These are phyloP conservation scores for Phytophthora sojae DNA, from an alignment of 352 stramenopile species.

Conservation along the genomic window DNA sequence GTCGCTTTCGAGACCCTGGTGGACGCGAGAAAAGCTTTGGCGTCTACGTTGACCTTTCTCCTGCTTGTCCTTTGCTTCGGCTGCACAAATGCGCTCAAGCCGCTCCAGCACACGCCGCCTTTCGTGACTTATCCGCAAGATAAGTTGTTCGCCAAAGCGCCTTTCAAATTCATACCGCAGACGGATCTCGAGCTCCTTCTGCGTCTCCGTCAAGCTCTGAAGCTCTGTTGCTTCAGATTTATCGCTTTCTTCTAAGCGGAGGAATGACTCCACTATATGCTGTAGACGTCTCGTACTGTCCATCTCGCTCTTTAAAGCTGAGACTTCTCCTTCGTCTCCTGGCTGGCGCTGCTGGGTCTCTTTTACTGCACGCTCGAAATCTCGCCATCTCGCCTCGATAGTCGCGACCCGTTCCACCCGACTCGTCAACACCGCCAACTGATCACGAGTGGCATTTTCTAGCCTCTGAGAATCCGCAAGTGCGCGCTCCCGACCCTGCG, in stretches of 20 bases:
- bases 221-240: background rate
- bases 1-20: constrained; percentile 17
- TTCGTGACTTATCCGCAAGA: constrained; percentile 63
- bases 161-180: constrained; percentile 61
- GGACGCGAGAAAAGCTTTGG: constrained; percentile 5
- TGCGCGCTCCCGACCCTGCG: constrained; percentile 35
- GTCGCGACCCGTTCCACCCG: constrained; percentile 22
- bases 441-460: constrained; percentile 34
- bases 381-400: constrained; percentile 11
- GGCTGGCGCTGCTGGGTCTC: constrained; percentile 2
- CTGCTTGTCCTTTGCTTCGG: constrained; percentile 27
- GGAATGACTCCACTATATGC: constrained; percentile 31
- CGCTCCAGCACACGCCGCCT: constrained; percentile 56
- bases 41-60: constrained; percentile 12
- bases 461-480: constrained; percentile 49
- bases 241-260: constrained; percentile 14
- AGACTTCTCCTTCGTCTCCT: background rate
- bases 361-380: constrained; percentile 32
- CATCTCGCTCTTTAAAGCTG: background rate
- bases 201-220: constrained; percentile 14
- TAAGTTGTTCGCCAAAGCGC: constrained; percentile 62
- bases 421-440: constrained; percentile 34
- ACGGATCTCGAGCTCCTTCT: constrained; percentile 36
- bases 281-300: constrained; percentile 15
- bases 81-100: constrained; percentile 57